Base-by-base conservation (phyloP, 352 stramenopile species). In the Globisporangium recalcitrans region DNA sequence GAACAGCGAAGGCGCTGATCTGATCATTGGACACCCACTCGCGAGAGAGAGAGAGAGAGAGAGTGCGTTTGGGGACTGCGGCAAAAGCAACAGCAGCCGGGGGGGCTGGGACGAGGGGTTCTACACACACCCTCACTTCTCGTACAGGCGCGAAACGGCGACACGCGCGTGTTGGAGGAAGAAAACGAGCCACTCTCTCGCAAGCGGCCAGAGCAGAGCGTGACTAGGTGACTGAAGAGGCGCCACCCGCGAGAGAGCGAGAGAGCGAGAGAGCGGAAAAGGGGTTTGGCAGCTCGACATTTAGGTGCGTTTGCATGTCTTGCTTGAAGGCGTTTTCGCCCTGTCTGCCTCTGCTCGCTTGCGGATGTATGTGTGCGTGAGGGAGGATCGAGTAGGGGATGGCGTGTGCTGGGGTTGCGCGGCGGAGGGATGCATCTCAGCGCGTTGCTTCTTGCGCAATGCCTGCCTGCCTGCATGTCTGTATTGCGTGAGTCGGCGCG, bases 211-310 rank as follows among this genome's bases (percentile, higher is more conserved):
- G 63, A 67, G 69, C 58, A 67, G 59, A 22, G 47, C 21, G 71
- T 63, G 74, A 71, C 52, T 82, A 82, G 74, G 74, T 82, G 74
- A 78, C 62, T 48, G 58, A 75, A 74, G 63, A 60, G 73, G 48
- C 73, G 77, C 74, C 27, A n/a, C 29, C n/a, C 32, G 24, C 22
- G 22, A 31, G 49, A 24, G n/a, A 29, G 36, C 36, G 52, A 73
- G 48, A 75, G 56, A 72, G 64, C 53, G 62, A 62, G 62, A 62
- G 47, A 70, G 65, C 36, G 60, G 42, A 60, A 65, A 60, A 51
- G 48, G 52, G 49, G 19, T 59, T 40, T n/a, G 26, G 16, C 13
- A n/a, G 27, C 24, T 36, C 32, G 60, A 21, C 40, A 61, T 55
- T 60, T 52, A 60, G 60, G 51, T 60, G 34, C 48, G 58, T 57